Conservation (phyloP, 805 yeast species). For the Metschnikowia dekortorum region DNA sequence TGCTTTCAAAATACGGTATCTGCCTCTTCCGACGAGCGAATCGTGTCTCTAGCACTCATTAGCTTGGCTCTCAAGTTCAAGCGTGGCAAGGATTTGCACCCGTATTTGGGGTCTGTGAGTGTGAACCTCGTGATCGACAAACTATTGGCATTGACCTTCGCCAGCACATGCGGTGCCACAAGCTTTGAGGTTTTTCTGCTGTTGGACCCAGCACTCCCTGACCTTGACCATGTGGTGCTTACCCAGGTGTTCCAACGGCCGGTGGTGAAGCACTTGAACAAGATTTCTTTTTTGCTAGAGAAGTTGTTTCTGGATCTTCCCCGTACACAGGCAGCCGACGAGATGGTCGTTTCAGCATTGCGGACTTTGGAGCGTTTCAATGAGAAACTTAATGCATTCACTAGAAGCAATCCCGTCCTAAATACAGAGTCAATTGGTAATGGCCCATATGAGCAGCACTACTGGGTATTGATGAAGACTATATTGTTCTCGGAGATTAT, state of each 20-base stretch:
- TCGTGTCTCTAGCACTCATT: constrained; percentile 28
- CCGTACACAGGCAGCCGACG: constrained; percentile 12
- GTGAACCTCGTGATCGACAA: constrained; percentile 17
- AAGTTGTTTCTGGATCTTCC: constrained; percentile 22
- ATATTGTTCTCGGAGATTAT: constrained; percentile 46
- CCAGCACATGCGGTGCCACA: constrained; percentile 10
- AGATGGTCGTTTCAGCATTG: constrained; percentile 19
- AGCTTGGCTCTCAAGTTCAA: constrained; percentile 31
- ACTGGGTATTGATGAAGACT: constrained; percentile 38
- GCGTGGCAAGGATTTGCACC: constrained; percentile 20
- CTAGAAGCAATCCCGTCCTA: constrained; percentile 14
- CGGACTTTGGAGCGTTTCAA: constrained; percentile 28
- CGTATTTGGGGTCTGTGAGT: constrained; percentile 19
- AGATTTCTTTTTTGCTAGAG: constrained; percentile 44
- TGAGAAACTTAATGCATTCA: constrained; percentile 15
- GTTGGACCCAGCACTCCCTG: constrained; percentile 8
- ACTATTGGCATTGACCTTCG: constrained; percentile 19
- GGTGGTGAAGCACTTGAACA: constrained; percentile 44
- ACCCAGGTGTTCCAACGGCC: constrained; percentile 31
- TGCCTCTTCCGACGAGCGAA: constrained; percentile 17
- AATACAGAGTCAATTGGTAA: constrained; percentile 9
- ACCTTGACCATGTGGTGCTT: constrained; percentile 10
- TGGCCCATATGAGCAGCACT: constrained; percentile 17
- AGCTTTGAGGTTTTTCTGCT: constrained; percentile 19
- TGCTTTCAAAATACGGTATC: constrained; percentile 24